Conservation (phyloP, 768 basidiomycete genomes). For the Amanita inopinata region DNA sequence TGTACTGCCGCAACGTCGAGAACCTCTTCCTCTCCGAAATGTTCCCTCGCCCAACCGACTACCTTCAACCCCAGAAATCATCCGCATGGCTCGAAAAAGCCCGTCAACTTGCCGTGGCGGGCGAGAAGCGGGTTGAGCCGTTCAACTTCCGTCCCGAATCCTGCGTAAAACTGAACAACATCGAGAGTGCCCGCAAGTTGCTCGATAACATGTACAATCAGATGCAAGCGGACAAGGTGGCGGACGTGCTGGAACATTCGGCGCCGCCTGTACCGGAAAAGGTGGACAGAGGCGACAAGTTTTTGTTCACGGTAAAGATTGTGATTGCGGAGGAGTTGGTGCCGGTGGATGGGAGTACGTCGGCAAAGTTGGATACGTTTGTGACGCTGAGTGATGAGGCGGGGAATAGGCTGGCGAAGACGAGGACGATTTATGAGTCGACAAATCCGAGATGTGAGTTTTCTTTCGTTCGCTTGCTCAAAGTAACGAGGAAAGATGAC, state of each 20-base stretch:
- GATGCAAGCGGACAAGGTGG: constrained; percentile 81
- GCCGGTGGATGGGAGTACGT: constrained; percentile 63
- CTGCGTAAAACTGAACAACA: constrained; percentile 96
- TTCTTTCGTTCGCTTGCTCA: constrained; percentile 4
- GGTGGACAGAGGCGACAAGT: constrained; percentile 40
- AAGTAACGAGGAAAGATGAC: constrained; percentile 7
- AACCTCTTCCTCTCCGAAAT: constrained; percentile 90
- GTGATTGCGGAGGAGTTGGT: constrained; percentile 86
- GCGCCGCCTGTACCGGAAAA: constrained; percentile 70
- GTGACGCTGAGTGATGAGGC: constrained; percentile 91
- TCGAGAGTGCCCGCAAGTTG: constrained; percentile 82
- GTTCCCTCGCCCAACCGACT: constrained; percentile 77
- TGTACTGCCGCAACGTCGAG: constrained; percentile 84
- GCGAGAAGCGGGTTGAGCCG: constrained; percentile 88
- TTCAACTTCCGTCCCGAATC: constrained; percentile 93
- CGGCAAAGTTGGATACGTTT: constrained; percentile 83
- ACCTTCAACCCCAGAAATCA: constrained; percentile 75
- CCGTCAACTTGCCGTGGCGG: constrained; percentile 58
- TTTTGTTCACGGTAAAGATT: constrained; percentile 91
- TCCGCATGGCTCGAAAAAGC: constrained; percentile 87
- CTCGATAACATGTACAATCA: constrained; percentile 93
- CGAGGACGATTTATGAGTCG: constrained; percentile 90
- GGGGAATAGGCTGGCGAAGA: constrained; percentile 86
- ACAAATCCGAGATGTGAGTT: constrained; percentile 80
- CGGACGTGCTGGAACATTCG: constrained; percentile 44